Evolutionary conservation across 257 asterid species (phyloP).

Genomic region (Osmanthus fragrans): DNA sequence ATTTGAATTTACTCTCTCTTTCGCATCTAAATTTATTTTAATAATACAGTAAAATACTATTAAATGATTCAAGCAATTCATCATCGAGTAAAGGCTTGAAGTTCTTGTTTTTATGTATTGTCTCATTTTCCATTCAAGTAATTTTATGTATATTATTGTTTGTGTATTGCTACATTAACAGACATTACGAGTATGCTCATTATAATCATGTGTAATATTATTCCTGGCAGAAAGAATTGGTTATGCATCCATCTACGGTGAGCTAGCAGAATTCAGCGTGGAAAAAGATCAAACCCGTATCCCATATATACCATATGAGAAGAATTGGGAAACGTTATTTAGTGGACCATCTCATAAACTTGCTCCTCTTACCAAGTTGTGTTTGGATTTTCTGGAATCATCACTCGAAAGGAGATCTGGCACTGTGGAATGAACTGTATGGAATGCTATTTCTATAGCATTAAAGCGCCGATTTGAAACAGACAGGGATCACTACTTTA

Average conservation of each 20-base stretch:
- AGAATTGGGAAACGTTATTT: conserved; percentile 64
- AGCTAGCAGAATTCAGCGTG: conserved; percentile 58
- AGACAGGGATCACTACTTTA: neutral
- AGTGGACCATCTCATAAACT: conserved; percentile 84
- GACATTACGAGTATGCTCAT: neutral
- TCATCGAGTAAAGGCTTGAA: too few species aligned
- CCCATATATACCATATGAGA: conserved; percentile 42
- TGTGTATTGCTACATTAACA: neutral
- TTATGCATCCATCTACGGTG: conserved; percentile 73
- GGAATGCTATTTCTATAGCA: neutral
- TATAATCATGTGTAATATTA: neutral
- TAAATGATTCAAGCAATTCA: too few species aligned
- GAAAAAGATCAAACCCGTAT: conserved; percentile 34
- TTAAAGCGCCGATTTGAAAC: neutral
- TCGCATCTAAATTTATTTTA: too few species aligned
- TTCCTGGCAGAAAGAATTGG: conserved; percentile 51
- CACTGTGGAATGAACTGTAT: conserved; percentile 35
- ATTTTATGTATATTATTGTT: neutral
- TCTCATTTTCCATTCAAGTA: too few species aligned
- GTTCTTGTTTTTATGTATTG: too few species aligned
- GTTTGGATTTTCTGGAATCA: conserved; percentile 70
- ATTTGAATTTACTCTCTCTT: too few species aligned
- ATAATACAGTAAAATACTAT: too few species aligned
- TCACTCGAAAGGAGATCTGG: conserved; percentile 59
- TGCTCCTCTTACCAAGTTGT: conserved; percentile 76